A percentile compares a stretch with the other conserved stretches of the same genome.
phyloP scores from a whole-genome alignment of 2,329 filamentous ascomycete species.

The Orbilia javanica region DNA sequence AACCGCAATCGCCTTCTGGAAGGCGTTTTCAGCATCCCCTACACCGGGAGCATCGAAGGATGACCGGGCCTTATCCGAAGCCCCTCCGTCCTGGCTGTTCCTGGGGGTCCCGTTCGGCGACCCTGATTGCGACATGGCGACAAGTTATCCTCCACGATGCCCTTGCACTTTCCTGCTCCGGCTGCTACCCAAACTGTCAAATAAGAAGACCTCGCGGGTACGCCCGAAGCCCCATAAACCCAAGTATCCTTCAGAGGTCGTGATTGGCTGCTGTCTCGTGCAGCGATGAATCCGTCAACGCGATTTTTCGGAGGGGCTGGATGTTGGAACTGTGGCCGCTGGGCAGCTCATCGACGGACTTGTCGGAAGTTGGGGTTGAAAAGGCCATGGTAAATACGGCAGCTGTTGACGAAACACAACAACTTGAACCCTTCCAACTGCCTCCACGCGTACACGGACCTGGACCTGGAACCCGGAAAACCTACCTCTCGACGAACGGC shows the following conservation, averaged over 20 bases:
- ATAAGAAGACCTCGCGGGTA: constrained; percentile 1
- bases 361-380: constrained; percentile 53
- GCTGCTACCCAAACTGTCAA: constrained; percentile 13
- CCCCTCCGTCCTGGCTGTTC: constrained; percentile 48
- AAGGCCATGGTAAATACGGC: constrained; percentile 30
- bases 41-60: constrained; percentile 36
- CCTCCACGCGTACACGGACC: constrained; percentile 47
- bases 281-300: constrained; percentile 21
- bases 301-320: constrained; percentile 18
- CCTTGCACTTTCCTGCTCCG: not conserved
- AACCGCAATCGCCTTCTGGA: constrained; percentile 93
- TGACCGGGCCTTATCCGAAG: constrained; percentile 46
- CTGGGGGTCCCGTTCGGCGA: constrained; percentile 56
- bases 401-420: constrained; percentile 56
- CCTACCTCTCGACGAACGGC: constrained; percentile 19
- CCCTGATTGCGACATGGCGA: constrained; percentile 53
- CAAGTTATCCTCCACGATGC: not conserved
- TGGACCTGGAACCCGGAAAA: constrained; percentile 8
- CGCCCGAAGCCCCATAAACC: constrained; percentile 24
- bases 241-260: not conserved
- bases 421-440: constrained; percentile 49
- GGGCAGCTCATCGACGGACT: constrained; percentile 46
- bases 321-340: constrained; percentile 49
- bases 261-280: constrained; percentile 3
- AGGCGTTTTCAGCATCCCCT: constrained; percentile 77